Percentiles rank a stretch among this genome's conserved stretches.
Conservation (phyloP, 2,329 filamentous ascomycete genomes). For the Byssoonygena ceratinophila region DNA sequence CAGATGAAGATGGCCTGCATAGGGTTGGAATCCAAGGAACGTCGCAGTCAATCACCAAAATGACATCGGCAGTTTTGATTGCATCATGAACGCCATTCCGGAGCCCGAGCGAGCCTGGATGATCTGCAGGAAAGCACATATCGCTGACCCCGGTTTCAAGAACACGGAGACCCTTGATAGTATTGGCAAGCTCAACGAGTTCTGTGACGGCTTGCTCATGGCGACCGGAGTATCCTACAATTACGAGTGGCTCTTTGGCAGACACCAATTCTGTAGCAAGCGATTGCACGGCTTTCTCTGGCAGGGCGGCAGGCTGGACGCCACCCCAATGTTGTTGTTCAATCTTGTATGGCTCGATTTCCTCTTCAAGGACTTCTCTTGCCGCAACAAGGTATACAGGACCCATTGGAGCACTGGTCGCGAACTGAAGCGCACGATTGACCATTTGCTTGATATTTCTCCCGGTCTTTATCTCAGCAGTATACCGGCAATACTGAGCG, state of each 20-base stretch:
- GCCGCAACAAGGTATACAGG: slow-evolving; percentile 71
- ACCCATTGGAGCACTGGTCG: slow-evolving; percentile 63
- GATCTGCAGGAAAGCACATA: slow-evolving; percentile 41
- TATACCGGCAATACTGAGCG: slow-evolving; percentile 73
- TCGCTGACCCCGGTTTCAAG: slow-evolving; percentile 45
- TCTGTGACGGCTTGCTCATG: slow-evolving; percentile 34
- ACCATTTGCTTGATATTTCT: slow-evolving; percentile 84
- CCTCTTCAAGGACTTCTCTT: slow-evolving; percentile 75
- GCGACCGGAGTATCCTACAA: slow-evolving; percentile 44
- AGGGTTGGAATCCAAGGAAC: slow-evolving; percentile 87
- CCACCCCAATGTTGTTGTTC: slow-evolving; percentile 60
- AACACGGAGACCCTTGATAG: slow-evolving; percentile 40
- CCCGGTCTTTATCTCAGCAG: slow-evolving; percentile 71
- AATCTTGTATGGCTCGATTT: slow-evolving; percentile 61
- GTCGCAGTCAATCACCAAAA: slow-evolving; percentile 77
- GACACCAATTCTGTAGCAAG: slow-evolving; percentile 37
- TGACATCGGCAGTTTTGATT: slow-evolving; percentile 69
- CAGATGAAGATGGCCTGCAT: slow-evolving; percentile 46
- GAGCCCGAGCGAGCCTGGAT: slow-evolving; percentile 54
- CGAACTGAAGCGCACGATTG: slow-evolving; percentile 72
- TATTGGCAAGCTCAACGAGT: slow-evolving; percentile 39
- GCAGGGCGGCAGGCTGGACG: slow-evolving; percentile 56
- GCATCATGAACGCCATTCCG: slow-evolving; percentile 62
- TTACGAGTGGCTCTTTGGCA: slow-evolving; percentile 40
- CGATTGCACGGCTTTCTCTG: slow-evolving; percentile 36